phyloP scores from a whole-genome alignment of 1,284 basidiomycete genomes.

The Fomitopsis schrenkii region DNA sequence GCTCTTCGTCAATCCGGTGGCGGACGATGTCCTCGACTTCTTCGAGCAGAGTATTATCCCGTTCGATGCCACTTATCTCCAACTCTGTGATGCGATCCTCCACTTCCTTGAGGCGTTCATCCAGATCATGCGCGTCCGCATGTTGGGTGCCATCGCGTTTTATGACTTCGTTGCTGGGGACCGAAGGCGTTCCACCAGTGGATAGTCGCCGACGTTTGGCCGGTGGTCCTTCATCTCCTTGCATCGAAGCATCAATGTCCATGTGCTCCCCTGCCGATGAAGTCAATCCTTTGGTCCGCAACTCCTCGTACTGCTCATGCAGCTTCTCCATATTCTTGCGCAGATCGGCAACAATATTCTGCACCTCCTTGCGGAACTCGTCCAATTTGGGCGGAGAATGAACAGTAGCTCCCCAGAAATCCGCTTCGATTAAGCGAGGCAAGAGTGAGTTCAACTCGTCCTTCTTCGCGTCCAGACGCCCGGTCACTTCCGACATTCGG shows the following conservation, averaged over 20 bases:
- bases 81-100: slow-evolving; percentile 35
- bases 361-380: slow-evolving; percentile 21
- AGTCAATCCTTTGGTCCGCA: not conserved
- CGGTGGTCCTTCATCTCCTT: slow-evolving; percentile 13
- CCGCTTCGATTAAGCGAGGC: slow-evolving; percentile 27
- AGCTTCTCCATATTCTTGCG: slow-evolving; percentile 22
- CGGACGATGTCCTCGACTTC: slow-evolving; percentile 38
- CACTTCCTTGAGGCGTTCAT: slow-evolving; percentile 35
- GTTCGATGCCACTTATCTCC: slow-evolving; percentile 40
- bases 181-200: slow-evolving; percentile 6
- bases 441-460: slow-evolving; percentile 24
- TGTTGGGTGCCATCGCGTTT: not conserved
- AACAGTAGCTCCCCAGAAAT: slow-evolving; percentile 36
- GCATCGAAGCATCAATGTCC: not conserved
- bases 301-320: slow-evolving; percentile 6
- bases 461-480: slow-evolving; percentile 23
- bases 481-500: slow-evolving; percentile 22
- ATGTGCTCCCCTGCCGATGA: not conserved
- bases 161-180: not conserved
- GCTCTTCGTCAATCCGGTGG: slow-evolving; percentile 29
- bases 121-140: slow-evolving; percentile 32
- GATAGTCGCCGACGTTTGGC: slow-evolving; percentile 31
- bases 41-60: slow-evolving; percentile 30
- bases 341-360: slow-evolving; percentile 25
- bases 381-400: slow-evolving; percentile 8